A percentile compares a stretch with the other conserved stretches of the same genome.
These are phyloP conservation scores for Talaromyces borbonicus DNA, from an alignment of 495 filamentous ascomycete species.

Conservation along the genomic window DNA sequence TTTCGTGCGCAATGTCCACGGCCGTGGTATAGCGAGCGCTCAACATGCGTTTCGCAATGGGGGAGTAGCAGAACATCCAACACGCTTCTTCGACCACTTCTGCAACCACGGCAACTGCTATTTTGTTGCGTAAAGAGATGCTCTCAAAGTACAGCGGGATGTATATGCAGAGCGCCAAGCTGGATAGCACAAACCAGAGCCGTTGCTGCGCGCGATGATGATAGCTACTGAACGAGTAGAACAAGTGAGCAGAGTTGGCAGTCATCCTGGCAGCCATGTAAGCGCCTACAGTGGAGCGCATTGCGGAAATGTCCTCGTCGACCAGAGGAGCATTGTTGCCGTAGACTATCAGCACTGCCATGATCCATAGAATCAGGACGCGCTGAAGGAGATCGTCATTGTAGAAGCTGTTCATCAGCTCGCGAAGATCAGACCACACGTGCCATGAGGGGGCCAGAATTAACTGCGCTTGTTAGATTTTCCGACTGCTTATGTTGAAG, in stretches of 20 bases:
- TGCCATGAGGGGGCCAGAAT: conserved; percentile 37
- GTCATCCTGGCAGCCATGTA: conserved; percentile 27
- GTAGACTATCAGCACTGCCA: conserved; percentile 35
- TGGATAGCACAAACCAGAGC: conserved; percentile 21
- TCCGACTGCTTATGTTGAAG: background rate
- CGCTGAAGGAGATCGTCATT: conserved; percentile 40
- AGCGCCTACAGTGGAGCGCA: conserved; percentile 29
- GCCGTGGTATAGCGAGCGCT: conserved; percentile 27
- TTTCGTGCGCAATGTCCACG: conserved; percentile 36
- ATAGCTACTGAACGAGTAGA: conserved; percentile 28
- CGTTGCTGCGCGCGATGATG: conserved; percentile 30
- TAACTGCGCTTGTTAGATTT: conserved; percentile 16
- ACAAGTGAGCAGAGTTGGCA: conserved; percentile 18
- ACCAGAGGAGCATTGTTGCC: conserved; percentile 38
- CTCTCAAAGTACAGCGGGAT: conserved; percentile 29
- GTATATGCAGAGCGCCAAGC: conserved; percentile 23
- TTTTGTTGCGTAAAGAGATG: conserved; percentile 26
- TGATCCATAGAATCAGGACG: conserved; percentile 36
- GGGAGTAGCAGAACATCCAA: conserved; percentile 27
- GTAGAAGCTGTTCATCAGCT: conserved; percentile 40
- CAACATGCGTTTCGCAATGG: conserved; percentile 24
- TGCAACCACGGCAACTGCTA: conserved; percentile 28
- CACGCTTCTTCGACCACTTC: conserved; percentile 22
- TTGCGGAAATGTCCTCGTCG: conserved; percentile 28
- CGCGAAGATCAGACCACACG: conserved; percentile 37